Base-by-base conservation (phyloP, 2,329 filamentous ascomycete species). In the Ascocoryne sarcoides region DNA sequence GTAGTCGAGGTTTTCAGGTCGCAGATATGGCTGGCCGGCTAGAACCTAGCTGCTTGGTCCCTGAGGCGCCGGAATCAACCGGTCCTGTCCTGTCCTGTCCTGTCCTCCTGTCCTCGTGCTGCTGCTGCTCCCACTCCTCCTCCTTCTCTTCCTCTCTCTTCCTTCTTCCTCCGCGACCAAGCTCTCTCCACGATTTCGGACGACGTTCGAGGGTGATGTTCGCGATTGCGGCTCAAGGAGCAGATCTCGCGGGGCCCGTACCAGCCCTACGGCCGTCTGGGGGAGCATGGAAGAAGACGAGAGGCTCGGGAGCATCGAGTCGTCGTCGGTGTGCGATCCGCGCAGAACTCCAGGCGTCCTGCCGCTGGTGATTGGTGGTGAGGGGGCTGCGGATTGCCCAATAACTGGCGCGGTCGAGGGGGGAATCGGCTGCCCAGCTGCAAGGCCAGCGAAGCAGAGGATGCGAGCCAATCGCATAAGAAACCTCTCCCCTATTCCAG, bases 81-180 rank as follows among this genome's bases (percentile, higher is more conserved):
- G n/a, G n/a, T n/a, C n/a, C n/a, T n/a, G n/a, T n/a, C n/a, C n/a
- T n/a, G n/a, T n/a, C n/a, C n/a, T n/a, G n/a, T n/a, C n/a, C n/a
- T n/a, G n/a, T n/a, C n/a, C n/a, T n/a, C n/a, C n/a, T n/a, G n/a
- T n/a, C n/a, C n/a, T 23, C 15, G 29, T 31, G 15, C 8, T 29
- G 12, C 12, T 34, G 20, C 26, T 38, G 26, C 31, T 32, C 32
- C 32, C 32, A 32, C 14, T 15, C 26, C 33, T 26, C 23, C 42
- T n/a, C n/a, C n/a, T n/a, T n/a, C n/a, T n/a, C n/a, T n/a, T n/a
- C n/a, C n/a, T n/a, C n/a, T n/a, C n/a, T n/a, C n/a, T n/a, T n/a
- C n/a, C n/a, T n/a, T n/a, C n/a, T n/a, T n/a, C 26, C 36, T 31
- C 39, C 34, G 39, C 18, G 35, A 14, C 48, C 50, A 52, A 49